Conservation (phyloP, 2,329 filamentous ascomycete species). For the Sporothrix mexicana region DNA sequence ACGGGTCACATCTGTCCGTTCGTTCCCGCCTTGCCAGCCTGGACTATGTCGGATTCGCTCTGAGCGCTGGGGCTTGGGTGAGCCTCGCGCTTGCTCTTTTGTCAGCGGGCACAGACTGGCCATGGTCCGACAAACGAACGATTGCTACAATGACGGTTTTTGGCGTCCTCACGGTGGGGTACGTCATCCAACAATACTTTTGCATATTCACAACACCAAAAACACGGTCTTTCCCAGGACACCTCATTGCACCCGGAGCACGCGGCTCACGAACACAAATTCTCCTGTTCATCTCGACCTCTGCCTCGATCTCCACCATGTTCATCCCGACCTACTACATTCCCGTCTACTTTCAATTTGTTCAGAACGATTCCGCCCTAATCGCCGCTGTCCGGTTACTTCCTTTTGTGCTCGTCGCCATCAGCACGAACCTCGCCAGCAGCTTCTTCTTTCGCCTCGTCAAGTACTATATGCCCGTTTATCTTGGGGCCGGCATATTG, state of each 20-base stretch:
- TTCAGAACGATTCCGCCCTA: slow-evolving; percentile 49
- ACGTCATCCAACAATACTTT: slow-evolving; percentile 55
- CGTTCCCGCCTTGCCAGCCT: slow-evolving; percentile 1
- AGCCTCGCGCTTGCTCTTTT: slow-evolving; percentile 44
- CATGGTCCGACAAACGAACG: slow-evolving; percentile 53
- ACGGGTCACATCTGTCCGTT: neutral
- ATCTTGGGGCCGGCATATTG: slow-evolving; percentile 35
- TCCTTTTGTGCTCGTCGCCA: slow-evolving; percentile 51
- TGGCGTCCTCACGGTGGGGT: slow-evolving; percentile 51
- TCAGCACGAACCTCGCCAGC: slow-evolving; percentile 26
- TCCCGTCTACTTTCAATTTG: slow-evolving; percentile 62
- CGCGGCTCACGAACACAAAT: slow-evolving; percentile 42
- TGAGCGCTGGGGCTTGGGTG: slow-evolving; percentile 18
- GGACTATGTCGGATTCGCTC: slow-evolving; percentile 10
- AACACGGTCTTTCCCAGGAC: slow-evolving; percentile 52
- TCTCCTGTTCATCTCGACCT: slow-evolving; percentile 52
- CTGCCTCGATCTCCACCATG: slow-evolving; percentile 46
- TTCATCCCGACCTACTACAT: slow-evolving; percentile 58
- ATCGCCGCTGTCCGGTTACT: slow-evolving; percentile 39
- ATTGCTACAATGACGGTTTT: slow-evolving; percentile 57
- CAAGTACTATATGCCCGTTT: slow-evolving; percentile 39
- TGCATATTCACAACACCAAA: slow-evolving; percentile 52
- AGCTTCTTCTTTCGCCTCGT: slow-evolving; percentile 7
- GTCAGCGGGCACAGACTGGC: slow-evolving; percentile 57
- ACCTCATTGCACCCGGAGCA: slow-evolving; percentile 45